Evolutionary conservation across 2,329 filamentous ascomycete genomes (phyloP), one percentile per base, ranked within the genome.

Genomic region (Cladosporium cucumerinum): DNA sequence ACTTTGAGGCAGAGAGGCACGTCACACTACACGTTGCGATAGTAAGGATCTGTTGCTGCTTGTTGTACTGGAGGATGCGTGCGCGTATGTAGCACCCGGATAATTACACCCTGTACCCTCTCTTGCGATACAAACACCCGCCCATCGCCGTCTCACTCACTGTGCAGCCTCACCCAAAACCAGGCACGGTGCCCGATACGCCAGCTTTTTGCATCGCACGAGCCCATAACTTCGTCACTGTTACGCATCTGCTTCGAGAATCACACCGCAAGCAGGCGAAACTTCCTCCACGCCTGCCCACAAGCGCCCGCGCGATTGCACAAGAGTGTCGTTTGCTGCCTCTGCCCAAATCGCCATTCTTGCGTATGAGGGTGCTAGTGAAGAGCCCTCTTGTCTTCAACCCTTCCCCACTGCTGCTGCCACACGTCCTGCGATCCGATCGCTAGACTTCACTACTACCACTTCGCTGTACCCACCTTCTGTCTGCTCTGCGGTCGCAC

Each of bases 351-450:
- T 61, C 49, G 30, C 39, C 63, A 43, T 63, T 52, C 36, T 52
- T 49, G 49, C 64, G 54, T 55, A 62, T 63, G 58, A 59, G 51
- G 28, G 60, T 49, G 58, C 49, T 58, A 58, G 58, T 66, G 58
- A 66, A 57, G 52, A 55, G 59, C 64, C 36, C 52, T 46, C 39
- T 55, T 55, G 23, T 26, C 26, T 46, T 39, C 43, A 28, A 36
- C 58, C 26, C 11, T 59, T 32, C 46, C 36, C 32, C 28, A n/a
- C 43, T 51, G 58, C 43, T 51, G 58, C 43, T 51, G 58, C 43
- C 43, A 30, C 46, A 16, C 58, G 55, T 21, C 25, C 34, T 51
- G n/a, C 57, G 39, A 28, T 60, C 57, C 39, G 36, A 48, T 46
- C 55, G 55, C 36, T 39, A 61, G 58, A 36, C 58, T 34, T 61